Evolutionary conservation across 768 basidiomycete genomes (phyloP), one percentile per base, ranked within the genome.

Genomic region (Naganishia randhawae): DNA sequence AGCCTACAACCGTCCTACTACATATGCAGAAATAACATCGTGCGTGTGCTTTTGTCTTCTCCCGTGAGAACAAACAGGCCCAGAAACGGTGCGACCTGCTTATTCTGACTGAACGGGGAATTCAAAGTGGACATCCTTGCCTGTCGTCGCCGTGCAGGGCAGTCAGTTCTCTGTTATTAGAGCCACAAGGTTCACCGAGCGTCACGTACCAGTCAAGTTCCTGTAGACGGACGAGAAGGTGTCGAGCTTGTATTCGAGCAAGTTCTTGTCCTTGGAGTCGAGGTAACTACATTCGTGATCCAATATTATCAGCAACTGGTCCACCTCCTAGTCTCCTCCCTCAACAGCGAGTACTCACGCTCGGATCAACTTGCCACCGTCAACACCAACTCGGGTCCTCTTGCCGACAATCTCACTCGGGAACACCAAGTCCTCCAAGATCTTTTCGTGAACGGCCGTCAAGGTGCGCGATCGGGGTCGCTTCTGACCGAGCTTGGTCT

Each of bases 191-290:
- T 19, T 17, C 19, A 31, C 4, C 17, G 31, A 17, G 41, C 10
- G 33, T 45, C 22, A 57, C 66, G 41, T 45, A 63, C 69, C 69
- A 65, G 69, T 70, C 32, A 70, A 53, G 69, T 70, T 70, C 45
- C 74, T 90, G 86, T 96, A 97, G 72, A 98, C 91, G 48, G 92
- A 93, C 55, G 94, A 90, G 85, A 98, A 99, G 72, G 94, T 95
- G 84, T 99, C 96, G 75, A 98, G 86, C 86, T 99, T 99, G 89
- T 99, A 97, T 85, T 98, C 96, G 80, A 98, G 85, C 77, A 92
- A 90, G 81, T 93, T 98, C 66, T 92, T 87, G 80, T 99, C 96
- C 82, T 98, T 98, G 73, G 92, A 85, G 85, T 99, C 96, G 73
- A 99, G 89, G 85, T 93, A 89, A 74, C 95, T 98, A 80, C 27